Evolutionary conservation across 352 stramenopile species (phyloP).

Genomic region (Phytophthora pseudosyringae): DNA sequence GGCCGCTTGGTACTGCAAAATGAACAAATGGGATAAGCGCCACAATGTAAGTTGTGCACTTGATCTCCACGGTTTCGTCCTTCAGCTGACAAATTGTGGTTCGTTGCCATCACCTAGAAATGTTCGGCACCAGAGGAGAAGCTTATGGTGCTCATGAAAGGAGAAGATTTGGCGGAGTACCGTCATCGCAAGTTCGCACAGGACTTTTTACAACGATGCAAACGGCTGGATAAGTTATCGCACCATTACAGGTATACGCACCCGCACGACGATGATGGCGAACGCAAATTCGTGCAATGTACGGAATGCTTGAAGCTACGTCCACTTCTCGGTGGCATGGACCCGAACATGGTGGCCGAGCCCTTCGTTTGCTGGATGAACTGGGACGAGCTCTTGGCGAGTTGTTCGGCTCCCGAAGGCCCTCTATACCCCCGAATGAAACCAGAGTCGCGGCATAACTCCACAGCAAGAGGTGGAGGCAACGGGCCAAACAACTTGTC

Average conservation of each 20-base stretch:
- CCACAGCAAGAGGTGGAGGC: neutral
- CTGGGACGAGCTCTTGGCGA: constrained; percentile 81
- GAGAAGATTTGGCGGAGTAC: constrained; percentile 64
- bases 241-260: constrained; percentile 73
- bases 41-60: constrained; percentile 60
- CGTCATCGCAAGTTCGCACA: constrained; percentile 70
- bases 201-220: constrained; percentile 72
- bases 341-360: constrained; percentile 65
- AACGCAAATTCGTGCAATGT: constrained; percentile 76
- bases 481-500: neutral
- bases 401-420: constrained; percentile 76
- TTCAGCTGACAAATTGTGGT: constrained; percentile 4
- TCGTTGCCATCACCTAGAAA: constrained; percentile 51
- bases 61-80: neutral
- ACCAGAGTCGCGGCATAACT: constrained; percentile 10
- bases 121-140: constrained; percentile 75
- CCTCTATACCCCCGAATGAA: constrained; percentile 29
- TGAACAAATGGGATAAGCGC: constrained; percentile 85
- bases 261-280: constrained; percentile 63
- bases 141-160: constrained; percentile 70
- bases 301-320: constrained; percentile 77
- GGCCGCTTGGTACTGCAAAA: constrained; percentile 86
- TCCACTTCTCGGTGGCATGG: constrained; percentile 78
- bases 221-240: constrained; percentile 78
- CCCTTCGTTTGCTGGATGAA: constrained; percentile 91